Evolutionary conservation across 2,329 filamentous ascomycete genomes (phyloP), one percentile per base, ranked within the genome.

Genomic region (Epichloe uncinata): DNA sequence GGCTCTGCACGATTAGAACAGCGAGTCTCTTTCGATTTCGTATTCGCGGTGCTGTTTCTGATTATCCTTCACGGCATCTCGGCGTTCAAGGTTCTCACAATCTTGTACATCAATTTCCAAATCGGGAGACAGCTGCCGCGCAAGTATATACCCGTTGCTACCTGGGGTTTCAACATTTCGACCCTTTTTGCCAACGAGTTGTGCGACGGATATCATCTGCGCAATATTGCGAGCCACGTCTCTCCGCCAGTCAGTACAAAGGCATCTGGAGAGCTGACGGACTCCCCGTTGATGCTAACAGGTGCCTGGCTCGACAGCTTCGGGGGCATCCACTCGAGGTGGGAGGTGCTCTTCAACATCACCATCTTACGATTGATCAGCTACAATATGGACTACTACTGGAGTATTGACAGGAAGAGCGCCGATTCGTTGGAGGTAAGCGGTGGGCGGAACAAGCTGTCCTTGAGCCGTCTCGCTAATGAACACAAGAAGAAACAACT

Each of bases 261-360:
- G 15, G 9, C 48, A 4, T 15, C 45, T 15, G 51, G 45, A 15
- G 45, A 47, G 16, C 11, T 43, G 42, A 61, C 62, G 9, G 68
- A 70, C 16, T 68, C 71, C 7, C 52, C 64, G 2, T 61, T 82
- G 38, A 70, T 78, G 35, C 70, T 73, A 18, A 84, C 84, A 73
- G 89, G 82, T 7, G 70, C 73, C 42, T 85, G 79, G 71, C 70
- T 97, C 15, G 93, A 98, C 66, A 73, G 75, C 48, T 84, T 84
- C 56, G 82, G 87, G 7, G 93, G 93, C 0, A 70, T 98, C n/a
- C 82, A 95, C 63, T 74, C 84, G 0, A 79, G 91, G 52, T 98
- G 93, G 93, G 88, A 97, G 64, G 82, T 98, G n/a, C 75, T 96
- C 5, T 98, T 98, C 75, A 98, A 98, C 61, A 81, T 98, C 54